These are phyloP conservation scores for Plicaturopsis crispa DNA, from an alignment of 768 basidiomycete species.

Conservation along the genomic window DNA sequence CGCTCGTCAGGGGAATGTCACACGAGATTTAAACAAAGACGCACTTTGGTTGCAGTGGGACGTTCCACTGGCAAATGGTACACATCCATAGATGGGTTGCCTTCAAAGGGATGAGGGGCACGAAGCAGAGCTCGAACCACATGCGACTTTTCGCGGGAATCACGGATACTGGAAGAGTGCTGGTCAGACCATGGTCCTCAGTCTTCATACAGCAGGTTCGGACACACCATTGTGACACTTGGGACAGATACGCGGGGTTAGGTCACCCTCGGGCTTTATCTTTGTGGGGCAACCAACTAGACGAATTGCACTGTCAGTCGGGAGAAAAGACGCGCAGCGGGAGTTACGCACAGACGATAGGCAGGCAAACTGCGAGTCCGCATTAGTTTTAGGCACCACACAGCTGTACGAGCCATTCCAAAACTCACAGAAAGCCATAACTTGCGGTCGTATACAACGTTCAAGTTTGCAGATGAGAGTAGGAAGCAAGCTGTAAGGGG, in stretches of 20 bases:
- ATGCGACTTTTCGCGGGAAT: conserved; percentile 54
- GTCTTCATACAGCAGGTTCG: conserved; percentile 1
- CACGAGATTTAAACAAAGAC: conserved; percentile 12
- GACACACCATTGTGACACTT: conserved; percentile 64
- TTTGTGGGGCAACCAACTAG: conserved; percentile 63
- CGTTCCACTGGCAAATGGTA: conserved; percentile 61
- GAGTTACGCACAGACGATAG: background rate
- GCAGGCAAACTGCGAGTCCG: background rate
- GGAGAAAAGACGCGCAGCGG: background rate
- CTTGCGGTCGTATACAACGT: no score
- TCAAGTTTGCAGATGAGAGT: no score
- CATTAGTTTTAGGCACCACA: no score
- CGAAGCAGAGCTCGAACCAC: conserved; percentile 75
- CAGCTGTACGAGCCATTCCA: no score
- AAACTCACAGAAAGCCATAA: no score
- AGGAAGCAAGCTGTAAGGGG: no score
- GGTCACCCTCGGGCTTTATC: conserved; percentile 46
- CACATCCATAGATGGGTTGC: conserved; percentile 64
- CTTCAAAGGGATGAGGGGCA: conserved; percentile 61
- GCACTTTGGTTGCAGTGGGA: conserved; percentile 43
- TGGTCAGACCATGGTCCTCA: conserved; percentile 5
- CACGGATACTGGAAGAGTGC: conserved; percentile 40
- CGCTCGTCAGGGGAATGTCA: conserved; percentile 11
- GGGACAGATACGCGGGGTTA: conserved; percentile 53
- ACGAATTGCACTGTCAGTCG: conserved; percentile 3